These are phyloP conservation scores for Talaromyces marneffei DNA, from an alignment of 2,329 filamentous ascomycete species.

Conservation along the genomic window DNA sequence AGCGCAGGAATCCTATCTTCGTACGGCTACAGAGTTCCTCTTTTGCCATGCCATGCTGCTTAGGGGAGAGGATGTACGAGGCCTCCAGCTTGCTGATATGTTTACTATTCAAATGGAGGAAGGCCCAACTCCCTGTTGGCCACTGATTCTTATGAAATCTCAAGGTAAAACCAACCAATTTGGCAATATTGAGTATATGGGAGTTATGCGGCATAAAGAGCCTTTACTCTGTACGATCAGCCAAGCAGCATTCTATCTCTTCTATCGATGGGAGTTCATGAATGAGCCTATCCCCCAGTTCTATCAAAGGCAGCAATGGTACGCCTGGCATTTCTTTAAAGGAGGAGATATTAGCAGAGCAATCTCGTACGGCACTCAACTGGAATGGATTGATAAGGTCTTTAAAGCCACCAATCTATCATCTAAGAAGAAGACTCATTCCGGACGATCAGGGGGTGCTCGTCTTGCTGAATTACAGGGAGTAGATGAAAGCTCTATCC, in stretches of 20 bases:
- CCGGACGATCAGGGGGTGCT: background rate
- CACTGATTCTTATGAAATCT: background rate
- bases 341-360: background rate
- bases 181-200: background rate
- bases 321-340: background rate
- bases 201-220: background rate
- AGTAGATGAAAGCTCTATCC: background rate
- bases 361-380: conserved; percentile 2
- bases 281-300: background rate
- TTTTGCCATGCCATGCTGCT: background rate
- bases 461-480: background rate
- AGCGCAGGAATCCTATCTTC: background rate
- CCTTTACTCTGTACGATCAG: conserved; percentile 1
- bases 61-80: background rate
- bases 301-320: conserved; percentile 1
- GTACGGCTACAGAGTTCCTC: background rate
- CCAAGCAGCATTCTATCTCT: conserved; percentile 2
- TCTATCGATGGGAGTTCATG: background rate
- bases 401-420: background rate
- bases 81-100: background rate
- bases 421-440: conserved; percentile 1
- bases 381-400: background rate
- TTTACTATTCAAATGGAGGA: background rate
- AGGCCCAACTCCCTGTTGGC: background rate
- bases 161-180: background rate